Base-by-base conservation (phyloP, 768 basidiomycete species). In the Melanogaster broomeanus region DNA sequence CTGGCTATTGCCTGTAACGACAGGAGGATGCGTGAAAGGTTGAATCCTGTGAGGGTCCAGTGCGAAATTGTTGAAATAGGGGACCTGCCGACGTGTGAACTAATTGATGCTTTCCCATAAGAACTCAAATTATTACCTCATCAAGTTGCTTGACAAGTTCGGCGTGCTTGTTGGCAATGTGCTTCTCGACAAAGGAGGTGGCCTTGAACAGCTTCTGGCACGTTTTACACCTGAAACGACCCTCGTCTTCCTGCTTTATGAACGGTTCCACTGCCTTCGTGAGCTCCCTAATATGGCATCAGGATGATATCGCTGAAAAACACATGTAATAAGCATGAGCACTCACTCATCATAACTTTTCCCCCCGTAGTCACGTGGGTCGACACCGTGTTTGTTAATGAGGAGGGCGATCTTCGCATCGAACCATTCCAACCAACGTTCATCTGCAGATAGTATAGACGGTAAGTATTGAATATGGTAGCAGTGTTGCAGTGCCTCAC, bases 161-260 rank as follows among this genome's bases (percentile, higher is more conserved):
- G 11, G 88, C 76, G 66, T 99, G 97, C 68, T 98, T 98, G 68
- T 95, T 93, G 12, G 87, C 82, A 54, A 99, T 87, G 67, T 99
- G 97, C 77, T 98, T 98, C 74, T 96, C 93, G 42, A 98, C 90
- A 72, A 98, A 99, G 22, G 94, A 85, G 30, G 90, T 88, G 4
- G 94, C 97, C 69, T 95, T 95, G 85, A 99, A 99, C 19, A 98
- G 78, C 75, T 99, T 99, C 72, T 86, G 87, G 71, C 97, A 99
- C 25, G 86, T 87, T 76, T 92, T 96, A 76, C 97, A 99, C 57
- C 97, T 81, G 74, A 90, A 98, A 67, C 97, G 98, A 62, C 88
- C 91, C 71, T 96, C 93, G 59, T 98, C 96, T 71, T 98, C 96
- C 67, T 93, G 90, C 72, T 95, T 95, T 68, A 98, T 82, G 67